Evolutionary conservation across 495 filamentous ascomycete species (phyloP).

Genomic region (Xylaria flabelliformis): DNA sequence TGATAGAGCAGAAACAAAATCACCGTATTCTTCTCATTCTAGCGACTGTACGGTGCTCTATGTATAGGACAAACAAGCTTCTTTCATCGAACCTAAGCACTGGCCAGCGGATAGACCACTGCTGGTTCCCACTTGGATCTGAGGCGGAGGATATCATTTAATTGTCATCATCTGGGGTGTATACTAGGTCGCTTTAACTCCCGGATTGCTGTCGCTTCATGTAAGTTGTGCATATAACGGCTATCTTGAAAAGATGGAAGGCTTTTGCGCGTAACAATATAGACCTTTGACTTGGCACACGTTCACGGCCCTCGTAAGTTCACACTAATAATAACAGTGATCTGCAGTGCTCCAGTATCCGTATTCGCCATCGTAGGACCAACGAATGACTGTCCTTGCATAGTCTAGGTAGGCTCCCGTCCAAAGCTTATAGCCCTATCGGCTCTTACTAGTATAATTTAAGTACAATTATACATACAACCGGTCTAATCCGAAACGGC

Average conservation of each 20-base stretch:
- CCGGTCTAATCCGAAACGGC: background rate
- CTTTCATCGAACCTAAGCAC: background rate
- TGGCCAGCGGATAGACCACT: slow-evolving; percentile 2
- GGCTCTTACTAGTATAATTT: background rate
- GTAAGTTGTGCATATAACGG: background rate
- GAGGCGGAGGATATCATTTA: background rate
- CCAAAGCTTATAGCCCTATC: slow-evolving; percentile 14
- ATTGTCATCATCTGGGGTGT: slow-evolving; percentile 18
- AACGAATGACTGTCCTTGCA: background rate
- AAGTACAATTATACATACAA: background rate
- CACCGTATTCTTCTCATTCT: background rate
- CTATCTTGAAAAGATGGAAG: background rate
- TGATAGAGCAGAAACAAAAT: background rate
- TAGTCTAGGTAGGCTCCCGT: slow-evolving; percentile 3
- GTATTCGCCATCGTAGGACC: slow-evolving; percentile 11
- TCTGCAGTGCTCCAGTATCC: slow-evolving; percentile 17
- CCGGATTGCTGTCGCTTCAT: background rate
- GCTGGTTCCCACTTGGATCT: background rate
- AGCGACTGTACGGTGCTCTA: background rate
- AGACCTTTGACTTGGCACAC: background rate
- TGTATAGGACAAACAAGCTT: slow-evolving; percentile 12
- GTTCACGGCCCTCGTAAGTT: background rate
- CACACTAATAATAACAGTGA: slow-evolving; percentile 21
- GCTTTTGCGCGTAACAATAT: background rate
- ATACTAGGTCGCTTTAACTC: background rate